Evolutionary conservation across 1,284 basidiomycete species (phyloP).

Genomic region (Sporisorium scitamineum): DNA sequence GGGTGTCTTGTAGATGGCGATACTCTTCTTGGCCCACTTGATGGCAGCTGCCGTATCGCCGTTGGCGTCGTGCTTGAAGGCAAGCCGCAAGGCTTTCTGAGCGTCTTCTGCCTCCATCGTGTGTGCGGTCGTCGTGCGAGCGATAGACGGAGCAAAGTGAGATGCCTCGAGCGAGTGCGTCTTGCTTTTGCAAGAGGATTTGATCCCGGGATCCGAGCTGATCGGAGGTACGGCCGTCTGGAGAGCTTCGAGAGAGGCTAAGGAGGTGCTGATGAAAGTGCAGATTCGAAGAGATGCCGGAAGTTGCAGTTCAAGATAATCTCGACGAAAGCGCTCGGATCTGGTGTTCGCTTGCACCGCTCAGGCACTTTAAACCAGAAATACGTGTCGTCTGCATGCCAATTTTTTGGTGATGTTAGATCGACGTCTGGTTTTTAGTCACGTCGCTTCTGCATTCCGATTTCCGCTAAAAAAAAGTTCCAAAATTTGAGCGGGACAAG

Average conservation of each 20-base stretch:
- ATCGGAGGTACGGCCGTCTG: too few species aligned
- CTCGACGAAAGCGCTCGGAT: slow-evolving; percentile 19
- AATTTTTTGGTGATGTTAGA: background rate
- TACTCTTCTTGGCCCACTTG: slow-evolving; percentile 90
- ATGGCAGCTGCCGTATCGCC: slow-evolving; percentile 74
- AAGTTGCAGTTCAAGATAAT: background rate
- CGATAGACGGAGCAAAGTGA: slow-evolving; percentile 11
- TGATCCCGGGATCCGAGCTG: too few species aligned
- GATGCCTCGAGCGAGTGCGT: background rate
- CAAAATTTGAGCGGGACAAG: background rate
- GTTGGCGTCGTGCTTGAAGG: slow-evolving; percentile 61
- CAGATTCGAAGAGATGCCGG: background rate
- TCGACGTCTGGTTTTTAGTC: background rate
- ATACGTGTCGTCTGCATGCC: slow-evolving; percentile 1
- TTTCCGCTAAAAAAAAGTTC: background rate
- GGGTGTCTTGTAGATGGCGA: slow-evolving; percentile 83
- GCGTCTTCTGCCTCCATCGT: slow-evolving; percentile 63
- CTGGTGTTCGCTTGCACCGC: slow-evolving; percentile 12
- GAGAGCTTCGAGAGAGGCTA: background rate
- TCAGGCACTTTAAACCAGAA: background rate
- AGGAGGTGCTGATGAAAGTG: background rate
- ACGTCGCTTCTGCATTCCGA: background rate
- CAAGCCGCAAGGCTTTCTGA: slow-evolving; percentile 62
- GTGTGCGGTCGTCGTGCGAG: background rate
- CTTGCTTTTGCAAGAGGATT: too few species aligned